Percentiles rank a stretch among this genome's conserved stretches.
Conservation (phyloP, 495 filamentous ascomycete genomes). For the Trichoderma asperelloides region DNA sequence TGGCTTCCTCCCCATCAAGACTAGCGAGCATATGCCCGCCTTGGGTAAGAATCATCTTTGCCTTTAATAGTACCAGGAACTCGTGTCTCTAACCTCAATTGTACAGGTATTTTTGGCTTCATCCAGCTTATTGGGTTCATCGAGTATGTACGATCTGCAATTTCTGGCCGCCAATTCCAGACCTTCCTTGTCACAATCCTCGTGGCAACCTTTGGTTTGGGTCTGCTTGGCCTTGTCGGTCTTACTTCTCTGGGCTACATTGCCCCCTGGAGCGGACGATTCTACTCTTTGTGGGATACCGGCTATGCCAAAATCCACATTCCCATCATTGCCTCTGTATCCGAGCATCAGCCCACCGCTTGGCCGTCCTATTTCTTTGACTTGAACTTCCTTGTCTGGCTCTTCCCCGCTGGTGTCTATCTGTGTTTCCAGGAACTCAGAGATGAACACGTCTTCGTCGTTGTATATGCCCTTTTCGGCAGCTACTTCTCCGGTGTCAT, state of each 20-base stretch:
- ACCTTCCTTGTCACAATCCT: constrained; percentile 71
- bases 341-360: constrained; percentile 98
- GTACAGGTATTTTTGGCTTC: constrained; percentile 83
- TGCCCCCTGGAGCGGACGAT: constrained; percentile 96
- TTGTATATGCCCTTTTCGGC: constrained; percentile 89
- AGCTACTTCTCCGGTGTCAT: constrained; percentile 99
- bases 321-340: constrained; percentile 98
- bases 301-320: constrained; percentile 99
- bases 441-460: constrained; percentile 97
- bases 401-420: constrained; percentile 97
- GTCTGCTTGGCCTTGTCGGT: constrained; percentile 55
- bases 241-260: constrained; percentile 83
- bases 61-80: neutral
- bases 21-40: constrained; percentile 97
- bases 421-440: constrained; percentile 90
- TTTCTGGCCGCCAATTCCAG: constrained; percentile 92
- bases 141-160: constrained; percentile 76
- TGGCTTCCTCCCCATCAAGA: constrained; percentile 90
- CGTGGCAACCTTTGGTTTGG: constrained; percentile 58
- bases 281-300: constrained; percentile 99
- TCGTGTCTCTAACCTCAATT: constrained; percentile 21
- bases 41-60: constrained; percentile 51
- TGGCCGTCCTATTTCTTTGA: constrained; percentile 99
- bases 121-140: constrained; percentile 91
- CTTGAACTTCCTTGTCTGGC: constrained; percentile 95